Evolutionary conservation across 1,284 basidiomycete species (phyloP).

Genomic region (Sporisorium graminicola): DNA sequence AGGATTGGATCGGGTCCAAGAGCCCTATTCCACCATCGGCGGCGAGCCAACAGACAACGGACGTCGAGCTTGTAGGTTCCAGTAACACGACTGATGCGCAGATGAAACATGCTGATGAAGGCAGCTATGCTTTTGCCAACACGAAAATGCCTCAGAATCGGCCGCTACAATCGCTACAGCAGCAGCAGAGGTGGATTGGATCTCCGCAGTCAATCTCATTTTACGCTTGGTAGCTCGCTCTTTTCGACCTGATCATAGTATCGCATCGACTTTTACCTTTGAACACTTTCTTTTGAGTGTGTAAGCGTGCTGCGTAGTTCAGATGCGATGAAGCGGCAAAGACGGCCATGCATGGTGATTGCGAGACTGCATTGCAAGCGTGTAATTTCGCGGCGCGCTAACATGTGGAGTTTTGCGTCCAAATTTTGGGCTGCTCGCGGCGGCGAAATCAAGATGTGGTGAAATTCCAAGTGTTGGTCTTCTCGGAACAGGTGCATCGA

Average conservation of each 20-base stretch:
- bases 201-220: slow-evolving; percentile 36
- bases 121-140: slow-evolving; percentile 17
- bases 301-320: neutral
- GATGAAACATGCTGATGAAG: neutral
- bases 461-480: slow-evolving; percentile 11
- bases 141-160: neutral
- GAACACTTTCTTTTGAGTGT: neutral
- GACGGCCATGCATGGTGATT: slow-evolving; percentile 4
- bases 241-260: neutral
- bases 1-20: slow-evolving; percentile 31
- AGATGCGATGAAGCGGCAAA: neutral
- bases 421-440: neutral
- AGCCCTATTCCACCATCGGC: slow-evolving; percentile 12
- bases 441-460: neutral
- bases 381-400: neutral
- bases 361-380: neutral
- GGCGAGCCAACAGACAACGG: neutral
- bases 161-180: slow-evolving; percentile 1
- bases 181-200: neutral
- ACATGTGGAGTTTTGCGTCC: slow-evolving; percentile 14
- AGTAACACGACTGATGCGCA: neutral
- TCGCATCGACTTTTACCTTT: too few relatives aligned
- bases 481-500: neutral
- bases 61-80: slow-evolving; percentile 12
- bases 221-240: slow-evolving; percentile 38